Evolutionary conservation across 2,329 filamentous ascomycete genomes (phyloP).

Genomic region (Sporothrix brunneoviolacea): DNA sequence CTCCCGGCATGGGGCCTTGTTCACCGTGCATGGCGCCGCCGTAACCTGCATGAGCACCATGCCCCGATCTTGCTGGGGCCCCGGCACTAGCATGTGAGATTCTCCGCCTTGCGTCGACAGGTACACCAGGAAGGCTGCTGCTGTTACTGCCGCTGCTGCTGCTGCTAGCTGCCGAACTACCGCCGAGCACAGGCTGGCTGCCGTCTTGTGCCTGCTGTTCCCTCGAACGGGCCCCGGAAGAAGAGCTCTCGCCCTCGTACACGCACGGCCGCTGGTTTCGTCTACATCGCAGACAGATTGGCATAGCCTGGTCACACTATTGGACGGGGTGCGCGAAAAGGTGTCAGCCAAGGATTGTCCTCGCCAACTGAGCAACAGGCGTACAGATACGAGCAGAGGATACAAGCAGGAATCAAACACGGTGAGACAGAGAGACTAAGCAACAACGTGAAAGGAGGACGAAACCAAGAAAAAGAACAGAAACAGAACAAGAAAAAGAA

Average conservation of each 20-base stretch:
- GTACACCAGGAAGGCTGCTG: too few relatives aligned
- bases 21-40: too few relatives aligned
- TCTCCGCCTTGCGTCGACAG: too few relatives aligned
- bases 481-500: neutral
- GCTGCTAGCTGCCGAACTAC: too few relatives aligned
- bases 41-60: too few relatives aligned
- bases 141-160: too few relatives aligned
- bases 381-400: neutral
- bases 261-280: conserved; percentile 19
- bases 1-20: too few relatives aligned
- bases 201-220: neutral
- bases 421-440: too few relatives aligned
- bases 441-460: neutral
- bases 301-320: conserved; percentile 21
- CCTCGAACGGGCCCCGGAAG: neutral
- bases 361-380: neutral
- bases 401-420: neutral
- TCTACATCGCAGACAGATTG: conserved; percentile 18
- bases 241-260: conserved; percentile 5
- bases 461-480: neutral
- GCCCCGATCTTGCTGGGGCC: too few relatives aligned
- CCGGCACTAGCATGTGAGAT: too few relatives aligned
- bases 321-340: neutral
- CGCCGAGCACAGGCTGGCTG: neutral
- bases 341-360: neutral